These are phyloP conservation scores for Syzygium oleosum DNA, from an alignment of 345 rosid species.

Conservation along the genomic window DNA sequence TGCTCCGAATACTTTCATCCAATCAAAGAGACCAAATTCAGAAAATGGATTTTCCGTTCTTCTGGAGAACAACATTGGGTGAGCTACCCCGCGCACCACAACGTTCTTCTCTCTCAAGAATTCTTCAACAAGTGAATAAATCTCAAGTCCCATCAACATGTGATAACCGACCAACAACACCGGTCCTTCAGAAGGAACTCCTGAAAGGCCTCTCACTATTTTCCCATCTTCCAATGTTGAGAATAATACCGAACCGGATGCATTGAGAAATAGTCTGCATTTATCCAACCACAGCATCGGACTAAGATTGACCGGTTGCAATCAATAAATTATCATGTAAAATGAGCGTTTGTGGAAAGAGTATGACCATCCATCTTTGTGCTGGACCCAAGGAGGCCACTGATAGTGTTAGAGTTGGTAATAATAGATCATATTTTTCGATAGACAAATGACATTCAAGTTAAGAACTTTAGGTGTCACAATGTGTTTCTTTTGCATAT, in stretches of 20 bases:
- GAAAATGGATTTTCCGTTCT: conserved; percentile 9
- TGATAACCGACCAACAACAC: conserved; percentile 49
- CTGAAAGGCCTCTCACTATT: conserved; percentile 42
- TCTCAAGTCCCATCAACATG: conserved; percentile 45
- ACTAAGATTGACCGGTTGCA: background rate
- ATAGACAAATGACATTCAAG: background rate
- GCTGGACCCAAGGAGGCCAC: background rate
- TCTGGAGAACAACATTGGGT: conserved; percentile 25
- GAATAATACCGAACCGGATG: conserved; percentile 21
- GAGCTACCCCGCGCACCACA: conserved; percentile 42
- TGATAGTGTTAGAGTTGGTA: background rate
- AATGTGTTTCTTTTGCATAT: background rate
- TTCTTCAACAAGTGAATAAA: conserved; percentile 17
- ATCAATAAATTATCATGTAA: background rate
- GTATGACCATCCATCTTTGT: background rate
- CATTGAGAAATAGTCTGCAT: conserved; percentile 3
- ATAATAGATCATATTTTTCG: background rate
- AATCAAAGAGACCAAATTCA: conserved; percentile 21
- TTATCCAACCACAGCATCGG: background rate
- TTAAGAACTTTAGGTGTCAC: background rate
- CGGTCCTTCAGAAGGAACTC: conserved; percentile 52
- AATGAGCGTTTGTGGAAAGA: background rate
- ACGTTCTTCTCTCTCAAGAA: conserved; percentile 32
- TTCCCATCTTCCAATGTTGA: conserved; percentile 50
- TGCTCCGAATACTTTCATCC: conserved; percentile 53